phyloP scores from a whole-genome alignment of 495 filamentous ascomycete species.

The Jackrogersella multiformis region DNA sequence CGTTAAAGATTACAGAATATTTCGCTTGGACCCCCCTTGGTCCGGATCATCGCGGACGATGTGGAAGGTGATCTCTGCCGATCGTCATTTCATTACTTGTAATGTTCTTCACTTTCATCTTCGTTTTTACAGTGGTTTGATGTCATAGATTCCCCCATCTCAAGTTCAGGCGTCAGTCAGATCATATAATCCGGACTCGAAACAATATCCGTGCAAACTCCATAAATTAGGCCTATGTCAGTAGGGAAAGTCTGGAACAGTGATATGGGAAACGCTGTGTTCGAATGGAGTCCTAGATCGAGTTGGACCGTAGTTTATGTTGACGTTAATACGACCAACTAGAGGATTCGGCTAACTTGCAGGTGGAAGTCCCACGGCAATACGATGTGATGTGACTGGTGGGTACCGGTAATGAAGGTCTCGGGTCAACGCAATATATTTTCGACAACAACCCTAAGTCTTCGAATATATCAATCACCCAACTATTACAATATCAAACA shows the following conservation, averaged over 20 bases:
- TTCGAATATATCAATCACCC: neutral
- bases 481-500: neutral
- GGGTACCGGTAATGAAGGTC: no score
- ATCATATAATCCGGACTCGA: constrained; percentile 36
- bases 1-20: constrained; percentile 34
- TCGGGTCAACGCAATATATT: no score
- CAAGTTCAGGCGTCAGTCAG: constrained; percentile 47
- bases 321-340: no score
- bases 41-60: constrained; percentile 42
- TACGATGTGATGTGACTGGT: no score
- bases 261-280: neutral
- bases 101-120: constrained; percentile 48
- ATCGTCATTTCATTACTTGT: constrained; percentile 50
- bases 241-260: neutral
- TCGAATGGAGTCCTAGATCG: no score
- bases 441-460: no score
- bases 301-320: no score
- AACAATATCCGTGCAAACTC: constrained; percentile 17
- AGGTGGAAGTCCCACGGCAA: no score
- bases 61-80: constrained; percentile 44
- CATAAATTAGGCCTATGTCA: neutral
- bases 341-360: no score
- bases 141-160: constrained; percentile 51
- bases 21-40: constrained; percentile 30
- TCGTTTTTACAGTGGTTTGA: constrained; percentile 42